phyloP scores from a whole-genome alignment of 129 eudicot genomes.

The Deinandra increscens region DNA sequence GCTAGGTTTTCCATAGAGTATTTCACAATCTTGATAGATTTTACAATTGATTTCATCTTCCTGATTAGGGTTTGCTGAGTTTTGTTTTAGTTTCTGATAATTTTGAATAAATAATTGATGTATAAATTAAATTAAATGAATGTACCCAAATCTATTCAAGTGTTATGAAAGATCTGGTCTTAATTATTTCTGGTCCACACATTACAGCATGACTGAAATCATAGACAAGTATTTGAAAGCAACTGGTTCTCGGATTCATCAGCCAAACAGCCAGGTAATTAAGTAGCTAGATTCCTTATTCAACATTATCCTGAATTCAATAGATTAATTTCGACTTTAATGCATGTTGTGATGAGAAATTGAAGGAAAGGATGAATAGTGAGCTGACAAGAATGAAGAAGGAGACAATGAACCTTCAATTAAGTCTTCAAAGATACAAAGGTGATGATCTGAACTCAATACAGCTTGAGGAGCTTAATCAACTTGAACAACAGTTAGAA shows the following conservation, averaged over 20 bases:
- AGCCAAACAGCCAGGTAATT: conserved; percentile 47
- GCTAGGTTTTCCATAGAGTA: not conserved
- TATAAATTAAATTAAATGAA: not conserved
- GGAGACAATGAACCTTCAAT: conserved; percentile 61
- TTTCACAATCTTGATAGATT: not conserved
- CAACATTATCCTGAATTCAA: not conserved
- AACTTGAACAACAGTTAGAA: conserved; percentile 77
- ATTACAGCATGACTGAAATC: conserved; percentile 65
- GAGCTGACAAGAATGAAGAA: conserved; percentile 61
- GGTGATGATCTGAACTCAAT: conserved; percentile 64
- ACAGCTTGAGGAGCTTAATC: conserved; percentile 59
- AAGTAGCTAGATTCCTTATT: not conserved
- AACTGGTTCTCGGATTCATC: conserved; percentile 50
- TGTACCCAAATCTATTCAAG: not conserved
- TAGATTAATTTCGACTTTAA: not conserved
- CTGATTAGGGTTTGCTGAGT: conserved; percentile 22
- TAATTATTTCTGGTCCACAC: conserved; percentile 15
- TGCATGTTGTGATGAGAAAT: conserved; percentile 7
- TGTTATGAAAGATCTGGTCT: not conserved
- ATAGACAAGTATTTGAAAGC: conserved; percentile 58
- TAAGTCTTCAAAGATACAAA: conserved; percentile 68
- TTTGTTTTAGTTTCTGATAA: not conserved
- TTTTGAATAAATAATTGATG: not conserved
- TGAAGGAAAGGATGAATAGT: conserved; percentile 49
- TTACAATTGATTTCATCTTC: not conserved